Evolutionary conservation across 2,329 filamentous ascomycete genomes (phyloP).

Genomic region (Immersiporthe knoxdaviesiana): DNA sequence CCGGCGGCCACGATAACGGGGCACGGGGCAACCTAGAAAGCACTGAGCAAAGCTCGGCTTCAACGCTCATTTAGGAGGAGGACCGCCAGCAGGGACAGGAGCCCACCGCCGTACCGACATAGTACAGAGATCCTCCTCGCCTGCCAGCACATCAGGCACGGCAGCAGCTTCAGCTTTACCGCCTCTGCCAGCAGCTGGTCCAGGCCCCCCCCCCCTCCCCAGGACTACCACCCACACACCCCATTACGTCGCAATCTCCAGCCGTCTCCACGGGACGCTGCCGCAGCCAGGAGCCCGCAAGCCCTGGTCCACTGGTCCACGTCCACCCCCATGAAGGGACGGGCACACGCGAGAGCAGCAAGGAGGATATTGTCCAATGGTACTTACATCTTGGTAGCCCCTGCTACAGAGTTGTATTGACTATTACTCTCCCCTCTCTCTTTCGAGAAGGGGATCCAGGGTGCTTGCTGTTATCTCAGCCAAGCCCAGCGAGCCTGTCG

Average conservation of each 20-base stretch:
- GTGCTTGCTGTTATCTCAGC: neutral
- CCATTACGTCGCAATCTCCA: slow-evolving; percentile 23
- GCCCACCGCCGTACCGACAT: slow-evolving; percentile 4
- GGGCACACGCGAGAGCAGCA: slow-evolving; percentile 4
- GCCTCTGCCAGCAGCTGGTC: slow-evolving; percentile 16
- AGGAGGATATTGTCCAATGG: slow-evolving; percentile 7
- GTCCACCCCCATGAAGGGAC: neutral
- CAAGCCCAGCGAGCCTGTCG: slow-evolving; percentile 2
- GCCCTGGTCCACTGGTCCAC: neutral
- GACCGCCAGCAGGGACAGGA: neutral
- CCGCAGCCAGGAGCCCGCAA: neutral
- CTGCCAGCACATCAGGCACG: slow-evolving; percentile 3
- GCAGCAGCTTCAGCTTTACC: slow-evolving; percentile 14
- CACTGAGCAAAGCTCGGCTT: neutral
- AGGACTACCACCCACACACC: neutral
- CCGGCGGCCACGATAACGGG: slow-evolving; percentile 10
- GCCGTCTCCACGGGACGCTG: slow-evolving; percentile 10
- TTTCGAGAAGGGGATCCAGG: neutral
- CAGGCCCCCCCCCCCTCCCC: neutral
- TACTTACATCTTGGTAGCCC: slow-evolving; percentile 6
- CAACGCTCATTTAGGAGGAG: slow-evolving; percentile 11
- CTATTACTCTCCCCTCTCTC: too few species aligned
- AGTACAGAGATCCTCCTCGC: neutral
- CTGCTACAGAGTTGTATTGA: neutral
- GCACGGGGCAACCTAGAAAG: neutral